These are phyloP conservation scores for Microdochium paspali DNA, from an alignment of 2,329 filamentous ascomycete genomes.

Conservation along the genomic window DNA sequence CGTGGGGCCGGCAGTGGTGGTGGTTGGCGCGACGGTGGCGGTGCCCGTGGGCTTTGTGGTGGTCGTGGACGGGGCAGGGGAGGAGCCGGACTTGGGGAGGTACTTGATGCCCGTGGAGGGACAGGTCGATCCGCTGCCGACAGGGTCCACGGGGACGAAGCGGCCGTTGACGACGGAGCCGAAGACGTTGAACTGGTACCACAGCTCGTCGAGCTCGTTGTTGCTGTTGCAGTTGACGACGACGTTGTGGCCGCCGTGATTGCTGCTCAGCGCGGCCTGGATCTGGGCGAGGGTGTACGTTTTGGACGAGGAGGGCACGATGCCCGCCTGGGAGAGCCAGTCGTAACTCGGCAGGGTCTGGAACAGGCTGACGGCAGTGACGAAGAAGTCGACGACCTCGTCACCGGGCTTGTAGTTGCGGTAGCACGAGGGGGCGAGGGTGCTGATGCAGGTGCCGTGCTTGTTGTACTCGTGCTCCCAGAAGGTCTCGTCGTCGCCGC, in stretches of 20 bases:
- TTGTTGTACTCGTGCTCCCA: conserved; percentile 72
- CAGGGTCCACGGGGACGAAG: conserved; percentile 46
- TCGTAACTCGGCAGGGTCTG: conserved; percentile 56
- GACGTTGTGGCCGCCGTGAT: conserved; percentile 41
- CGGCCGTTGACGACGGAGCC: conserved; percentile 50
- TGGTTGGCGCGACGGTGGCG: no score
- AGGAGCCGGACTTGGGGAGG: conserved; percentile 38
- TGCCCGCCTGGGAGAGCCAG: conserved; percentile 51
- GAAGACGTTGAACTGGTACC: conserved; percentile 54
- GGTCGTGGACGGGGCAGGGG: conserved; percentile 14
- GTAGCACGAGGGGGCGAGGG: conserved; percentile 60
- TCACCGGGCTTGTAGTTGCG: conserved; percentile 45
- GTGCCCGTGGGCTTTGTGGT: no score
- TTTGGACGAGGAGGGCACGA: conserved; percentile 38
- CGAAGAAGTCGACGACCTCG: conserved; percentile 62
- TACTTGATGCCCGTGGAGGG: conserved; percentile 55
- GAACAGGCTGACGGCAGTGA: conserved; percentile 56
- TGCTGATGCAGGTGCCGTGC: conserved; percentile 66
- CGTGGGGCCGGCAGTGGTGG: conserved; percentile 8
- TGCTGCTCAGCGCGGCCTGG: conserved; percentile 43
- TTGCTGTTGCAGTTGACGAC: conserved; percentile 44
- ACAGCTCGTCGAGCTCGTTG: conserved; percentile 40
- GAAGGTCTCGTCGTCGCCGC: conserved; percentile 52
- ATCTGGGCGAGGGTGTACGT: conserved; percentile 54
- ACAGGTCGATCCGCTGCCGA: conserved; percentile 49